These are phyloP conservation scores for Linnemannia schmuckeri DNA, from an alignment of 192 early-diverging fungal species.

Conservation along the genomic window DNA sequence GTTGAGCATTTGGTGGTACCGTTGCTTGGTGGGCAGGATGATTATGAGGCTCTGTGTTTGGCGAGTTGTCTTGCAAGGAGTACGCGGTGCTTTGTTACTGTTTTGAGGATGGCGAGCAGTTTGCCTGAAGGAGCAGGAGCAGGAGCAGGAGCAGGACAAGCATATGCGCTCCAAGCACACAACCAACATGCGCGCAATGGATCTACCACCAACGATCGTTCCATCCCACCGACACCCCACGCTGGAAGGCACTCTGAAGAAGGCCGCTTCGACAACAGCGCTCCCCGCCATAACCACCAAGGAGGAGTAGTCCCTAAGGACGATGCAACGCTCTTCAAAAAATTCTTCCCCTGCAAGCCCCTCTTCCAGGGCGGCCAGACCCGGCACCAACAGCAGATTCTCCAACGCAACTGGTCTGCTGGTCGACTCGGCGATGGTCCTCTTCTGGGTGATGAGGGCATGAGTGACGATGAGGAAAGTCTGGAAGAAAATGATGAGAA, in stretches of 20 bases:
- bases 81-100: conserved; percentile 63
- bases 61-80: conserved; percentile 67
- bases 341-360: conserved; percentile 34
- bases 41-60: conserved; percentile 73
- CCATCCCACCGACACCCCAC: conserved; percentile 25
- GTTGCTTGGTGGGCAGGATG: conserved; percentile 81
- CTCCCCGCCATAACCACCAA: neutral
- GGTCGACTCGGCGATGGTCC: neutral
- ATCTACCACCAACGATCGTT: neutral
- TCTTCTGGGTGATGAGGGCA: neutral
- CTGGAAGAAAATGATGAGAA: neutral
- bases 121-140: neutral
- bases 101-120: conserved; percentile 60
- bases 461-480: neutral
- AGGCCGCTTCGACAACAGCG: neutral
- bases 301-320: conserved; percentile 26
- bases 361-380: conserved; percentile 16
- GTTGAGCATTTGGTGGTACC: conserved; percentile 75
- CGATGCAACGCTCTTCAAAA: conserved; percentile 30
- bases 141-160: neutral
- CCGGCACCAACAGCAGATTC: conserved; percentile 10
- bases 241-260: neutral
- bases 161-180: neutral
- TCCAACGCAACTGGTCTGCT: conserved; percentile 6
- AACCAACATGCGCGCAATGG: neutral